Evolutionary conservation across 352 stramenopile species (phyloP), one percentile per base, ranked within the genome.

Genomic region (Saprolegnia diclina): DNA sequence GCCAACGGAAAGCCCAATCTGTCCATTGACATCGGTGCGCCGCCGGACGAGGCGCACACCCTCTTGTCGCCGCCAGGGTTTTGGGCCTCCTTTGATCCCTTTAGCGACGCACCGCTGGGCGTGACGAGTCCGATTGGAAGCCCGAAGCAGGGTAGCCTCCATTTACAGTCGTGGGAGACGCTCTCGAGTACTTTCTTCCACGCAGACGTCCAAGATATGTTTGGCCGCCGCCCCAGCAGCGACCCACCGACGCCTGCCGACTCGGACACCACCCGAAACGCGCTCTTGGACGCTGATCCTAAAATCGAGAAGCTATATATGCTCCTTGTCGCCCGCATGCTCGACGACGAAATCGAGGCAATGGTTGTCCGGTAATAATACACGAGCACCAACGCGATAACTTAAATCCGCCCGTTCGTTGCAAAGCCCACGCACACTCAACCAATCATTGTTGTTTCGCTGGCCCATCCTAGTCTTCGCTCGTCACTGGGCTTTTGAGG

Each of bases 291-390:
- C 61, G 77, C 77, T 56, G 79, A 82, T 52, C 38, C 78, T 32
- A 75, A 85, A 56, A 81, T 89, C 67, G 85, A 94, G 70, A 88
- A 89, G 64, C 76, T 90, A 22, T 94, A 91, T 64, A 69, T 94
- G 14, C 72, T 54, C 46, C 77, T 92, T 56, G 73, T 94, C 19
- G 74, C 78, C 0, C 77, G 81, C 19, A 63, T 91, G 54, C 73
- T 94, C 54, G 85, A 94, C 56, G 81, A 89, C 35, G 77, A 84
- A 65, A 74, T 92, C 19, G 77, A 81, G 18, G 72, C 75, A 56
- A 73, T 69, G 53, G 53, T 2, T 55, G 21, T 5, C 2, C 22
- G 21, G 48, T 55, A 26, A 55, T 55, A 22, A 55, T 55, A 26
- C 22, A 26, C 48, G 22, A 26, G 2, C 5, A 55, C 48, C 48